A percentile compares a stretch with the other conserved stretches of the same genome.
Conservation (phyloP, 306 rosid genomes). For the Canavalia gladiata region DNA sequence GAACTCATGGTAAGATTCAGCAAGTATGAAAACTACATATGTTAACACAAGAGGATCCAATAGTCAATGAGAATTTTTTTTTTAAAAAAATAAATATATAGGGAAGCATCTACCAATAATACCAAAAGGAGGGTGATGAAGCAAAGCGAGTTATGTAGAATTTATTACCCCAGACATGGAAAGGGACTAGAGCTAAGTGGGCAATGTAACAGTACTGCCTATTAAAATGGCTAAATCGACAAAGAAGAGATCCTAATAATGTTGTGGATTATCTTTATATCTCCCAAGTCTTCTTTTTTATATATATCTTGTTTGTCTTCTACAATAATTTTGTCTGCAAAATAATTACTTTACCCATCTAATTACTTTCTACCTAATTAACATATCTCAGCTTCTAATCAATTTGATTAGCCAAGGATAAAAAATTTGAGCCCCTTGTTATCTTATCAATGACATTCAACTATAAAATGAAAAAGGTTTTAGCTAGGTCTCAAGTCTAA, state of each 20-base stretch:
- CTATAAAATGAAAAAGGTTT: conserved; percentile 10
- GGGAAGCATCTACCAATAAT: conserved; percentile 48
- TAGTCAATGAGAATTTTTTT: background rate
- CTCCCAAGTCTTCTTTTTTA: background rate
- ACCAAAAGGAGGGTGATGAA: conserved; percentile 47
- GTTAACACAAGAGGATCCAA: conserved; percentile 23
- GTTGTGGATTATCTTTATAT: conserved; percentile 11
- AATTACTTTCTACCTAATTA: background rate
- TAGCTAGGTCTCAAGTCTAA: conserved; percentile 19
- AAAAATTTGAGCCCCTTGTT: background rate
- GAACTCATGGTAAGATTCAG: conserved; percentile 3
- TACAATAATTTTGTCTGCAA: conserved; percentile 31
- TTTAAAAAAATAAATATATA: conserved; percentile 1
- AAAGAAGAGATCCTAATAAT: conserved; percentile 56
- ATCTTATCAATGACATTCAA: background rate
- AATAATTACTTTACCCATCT: background rate
- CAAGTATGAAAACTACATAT: background rate
- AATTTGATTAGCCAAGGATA: background rate
- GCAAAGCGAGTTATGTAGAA: conserved; percentile 58
- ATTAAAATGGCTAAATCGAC: conserved; percentile 54
- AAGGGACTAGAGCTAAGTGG: conserved; percentile 60
- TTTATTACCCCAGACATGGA: conserved; percentile 69
- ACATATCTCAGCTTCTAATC: background rate
- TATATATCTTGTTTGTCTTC: conserved; percentile 41
- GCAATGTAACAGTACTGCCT: conserved; percentile 49